Conservation (phyloP, 2,329 filamentous ascomycete species). For the Dryadomyces quercus-mongolicae region DNA sequence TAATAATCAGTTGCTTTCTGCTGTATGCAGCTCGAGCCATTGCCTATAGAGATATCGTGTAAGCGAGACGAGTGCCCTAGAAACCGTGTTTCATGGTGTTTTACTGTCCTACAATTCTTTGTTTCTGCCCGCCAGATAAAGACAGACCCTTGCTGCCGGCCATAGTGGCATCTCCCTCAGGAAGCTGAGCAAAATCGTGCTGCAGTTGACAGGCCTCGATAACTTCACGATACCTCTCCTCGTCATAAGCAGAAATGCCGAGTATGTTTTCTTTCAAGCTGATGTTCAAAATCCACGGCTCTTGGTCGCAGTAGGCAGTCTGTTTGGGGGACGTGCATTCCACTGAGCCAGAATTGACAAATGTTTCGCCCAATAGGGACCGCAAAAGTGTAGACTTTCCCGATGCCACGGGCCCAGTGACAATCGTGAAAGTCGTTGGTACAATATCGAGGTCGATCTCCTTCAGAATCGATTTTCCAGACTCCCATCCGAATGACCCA, state of each 20-base stretch:
- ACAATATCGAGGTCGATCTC: constrained; percentile 15
- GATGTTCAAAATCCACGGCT: constrained; percentile 28
- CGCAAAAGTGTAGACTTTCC: constrained; percentile 30
- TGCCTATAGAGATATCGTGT: constrained; percentile 18
- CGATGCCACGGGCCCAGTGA: constrained; percentile 27
- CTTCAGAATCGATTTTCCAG: constrained; percentile 13
- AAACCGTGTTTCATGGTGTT: too few relatives aligned
- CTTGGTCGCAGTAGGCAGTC: constrained; percentile 29
- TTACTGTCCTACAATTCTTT: constrained; percentile 7
- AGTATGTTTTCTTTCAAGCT: constrained; percentile 26
- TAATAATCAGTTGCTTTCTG: constrained; percentile 23
- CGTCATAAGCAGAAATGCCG: constrained; percentile 16
- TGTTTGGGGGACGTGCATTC: constrained; percentile 11
- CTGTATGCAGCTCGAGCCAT: constrained; percentile 34
- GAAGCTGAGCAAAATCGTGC: constrained; percentile 15
- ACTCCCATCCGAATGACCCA: constrained; percentile 2
- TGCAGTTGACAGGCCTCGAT: constrained; percentile 16
- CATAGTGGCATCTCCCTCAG: constrained; percentile 12
- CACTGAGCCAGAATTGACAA: constrained; percentile 14
- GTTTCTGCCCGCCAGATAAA: constrained; percentile 17
- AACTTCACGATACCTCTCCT: constrained; percentile 16
- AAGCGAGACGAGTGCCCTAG: too few relatives aligned
- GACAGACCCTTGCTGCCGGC: constrained; percentile 16
- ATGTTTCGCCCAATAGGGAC: constrained; percentile 23
- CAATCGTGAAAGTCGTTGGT: constrained; percentile 18